phyloP scores from a whole-genome alignment of 176 grass and related monocot species.

The Olyra latifolia region DNA sequence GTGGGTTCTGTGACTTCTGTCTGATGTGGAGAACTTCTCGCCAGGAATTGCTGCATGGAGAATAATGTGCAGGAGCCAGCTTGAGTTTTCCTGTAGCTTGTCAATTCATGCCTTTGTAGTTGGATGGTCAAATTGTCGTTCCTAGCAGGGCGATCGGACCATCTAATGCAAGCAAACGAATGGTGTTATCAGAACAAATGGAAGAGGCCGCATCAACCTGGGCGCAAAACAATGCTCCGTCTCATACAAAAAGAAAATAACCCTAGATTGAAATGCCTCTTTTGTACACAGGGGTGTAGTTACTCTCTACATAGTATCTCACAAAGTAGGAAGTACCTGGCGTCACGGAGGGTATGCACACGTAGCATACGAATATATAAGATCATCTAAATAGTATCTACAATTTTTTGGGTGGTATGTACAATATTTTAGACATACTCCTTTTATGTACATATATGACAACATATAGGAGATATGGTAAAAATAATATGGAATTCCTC shows the following conservation, averaged over 20 bases:
- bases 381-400: too few species aligned
- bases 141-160: not conserved
- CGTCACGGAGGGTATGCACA: too few species aligned
- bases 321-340: too few species aligned
- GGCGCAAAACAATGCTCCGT: not conserved
- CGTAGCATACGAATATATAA: too few species aligned
- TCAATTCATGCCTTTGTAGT: slow-evolving; percentile 19
- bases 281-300: too few species aligned
- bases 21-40: not conserved
- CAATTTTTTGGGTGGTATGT: too few species aligned
- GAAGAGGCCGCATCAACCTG: not conserved
- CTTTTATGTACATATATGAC: too few species aligned
- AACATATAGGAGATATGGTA: too few species aligned
- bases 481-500: too few species aligned
- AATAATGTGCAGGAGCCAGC: slow-evolving; percentile 8
- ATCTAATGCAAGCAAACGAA: not conserved
- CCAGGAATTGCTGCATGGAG: not conserved
- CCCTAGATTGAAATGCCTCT: not conserved
- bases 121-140: not conserved
- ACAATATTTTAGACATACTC: too few species aligned
- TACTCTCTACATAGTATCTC: too few species aligned
- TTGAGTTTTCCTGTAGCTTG: not conserved
- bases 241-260: not conserved
- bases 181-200: not conserved
- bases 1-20: slow-evolving; percentile 18